Evolutionary conservation across 2,329 filamentous ascomycete species (phyloP), one percentile per base, ranked within the genome.

Genomic region (Talaromyces islandicus): DNA sequence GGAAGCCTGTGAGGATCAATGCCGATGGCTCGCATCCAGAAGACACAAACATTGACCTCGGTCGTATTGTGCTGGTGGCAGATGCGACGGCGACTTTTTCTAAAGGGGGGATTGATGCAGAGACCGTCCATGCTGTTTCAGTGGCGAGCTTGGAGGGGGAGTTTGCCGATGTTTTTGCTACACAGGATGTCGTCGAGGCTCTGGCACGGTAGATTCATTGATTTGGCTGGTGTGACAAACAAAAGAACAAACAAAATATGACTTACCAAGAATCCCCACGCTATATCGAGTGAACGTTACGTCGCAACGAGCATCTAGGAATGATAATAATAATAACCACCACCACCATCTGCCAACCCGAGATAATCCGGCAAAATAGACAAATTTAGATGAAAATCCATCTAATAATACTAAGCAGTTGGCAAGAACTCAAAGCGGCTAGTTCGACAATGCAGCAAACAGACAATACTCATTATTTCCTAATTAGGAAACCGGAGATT

Each of bases 41-140:
- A 52, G 61, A 63, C 7, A 57, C 60, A 11, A 50, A 2, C 5
- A 66, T 69, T 9, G 65, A 70, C 2, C 66, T 66, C 29, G 72
- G 70, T 0, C 68, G 73, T 1, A 74, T 80, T 54, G 64, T 81
- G 25, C 66, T 80, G 14, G 74, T 80, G 4, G 67, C 68, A 3
- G 80, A 82, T 72, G 79, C 78, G 1, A 79, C 78, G 48, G 79
- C 78, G 14, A 75, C 78, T 1, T 81, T 73, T 66, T 69, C 69
- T 1, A 80, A 78, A 64, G 71, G 71, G 1, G 72, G 65, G 0
- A 75, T 77, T 59, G 77, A 80, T 64, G 75, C 79, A 0, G 78
- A 81, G 64, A 77, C 73, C 4, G 69, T 81, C 41, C 80, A 81
- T 65, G 67, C 60, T 38, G 76, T 80, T 12, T 74, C 75, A 50